Evolutionary conservation across 176 grass and related monocot genomes (phyloP), one percentile per base, ranked within the genome.

Genomic region (Leersia perrieri): DNA sequence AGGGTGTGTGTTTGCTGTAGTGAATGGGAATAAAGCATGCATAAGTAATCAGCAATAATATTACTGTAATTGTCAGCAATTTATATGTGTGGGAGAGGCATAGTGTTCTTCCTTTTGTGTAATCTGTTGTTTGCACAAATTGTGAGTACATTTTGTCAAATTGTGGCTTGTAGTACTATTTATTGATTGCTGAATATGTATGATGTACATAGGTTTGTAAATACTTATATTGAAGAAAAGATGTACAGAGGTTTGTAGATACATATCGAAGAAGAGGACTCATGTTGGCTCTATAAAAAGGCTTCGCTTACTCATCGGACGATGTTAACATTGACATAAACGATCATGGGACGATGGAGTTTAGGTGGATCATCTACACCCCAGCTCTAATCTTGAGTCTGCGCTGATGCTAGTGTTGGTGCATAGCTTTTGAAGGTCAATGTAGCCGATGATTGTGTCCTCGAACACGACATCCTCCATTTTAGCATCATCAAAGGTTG

Each of bases 381-480:
- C 92, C 68, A 99, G 79, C 78, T 82, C 90, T 55, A 75, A 27
- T 70, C 90, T 89, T 0, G 44, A 36, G 0, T 90, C 96, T 66
- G 49, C 88, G 14, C 60, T 89, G n/a, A 98, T 91, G 34, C 86
- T 82, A 25, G 88, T 90, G 49, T 99, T 95, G 84, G 58, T 76
- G 38, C 92, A 99, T 23, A 95, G 78, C 90, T 99, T 99, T 79
- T 95, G 96, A 66, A 99, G 92, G 79, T 99, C 96, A 64, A 99
- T 84, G 71, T 91, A 98, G 30, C 96, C 92, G 0, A 98, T 95
- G 58, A 98, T 91, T 3, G 92, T 99, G 80, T 99, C 96, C 80
- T 99, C 96, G 11, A 93, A 99, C 29, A 74, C 68, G 0, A 39
- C 87, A 23, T 84, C 82, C n/a, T 88, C 67, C 66, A 98, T 86